Conservation (phyloP, 306 rosid species). For the Geum urbanum region DNA sequence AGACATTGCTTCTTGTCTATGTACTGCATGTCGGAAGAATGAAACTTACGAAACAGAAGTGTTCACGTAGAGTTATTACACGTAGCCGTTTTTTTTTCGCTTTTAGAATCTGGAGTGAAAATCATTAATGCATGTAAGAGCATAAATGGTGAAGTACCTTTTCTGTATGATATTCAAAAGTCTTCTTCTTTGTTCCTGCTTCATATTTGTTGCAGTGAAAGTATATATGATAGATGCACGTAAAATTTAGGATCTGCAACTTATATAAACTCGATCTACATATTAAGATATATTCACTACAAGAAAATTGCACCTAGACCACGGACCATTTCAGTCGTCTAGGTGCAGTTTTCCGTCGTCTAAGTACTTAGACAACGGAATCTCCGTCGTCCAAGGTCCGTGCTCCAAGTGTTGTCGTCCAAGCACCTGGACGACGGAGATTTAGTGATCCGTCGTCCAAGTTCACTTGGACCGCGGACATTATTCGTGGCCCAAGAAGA, state of each 20-base stretch:
- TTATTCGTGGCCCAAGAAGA: too few relatives aligned
- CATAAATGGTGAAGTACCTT: conserved; percentile 45
- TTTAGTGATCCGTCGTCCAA: too few relatives aligned
- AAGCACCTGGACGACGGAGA: too few relatives aligned
- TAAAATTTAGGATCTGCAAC: neutral
- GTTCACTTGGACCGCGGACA: too few relatives aligned
- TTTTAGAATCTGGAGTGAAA: conserved; percentile 9
- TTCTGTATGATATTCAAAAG: conserved; percentile 65
- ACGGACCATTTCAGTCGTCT: too few relatives aligned
- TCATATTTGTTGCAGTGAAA: conserved; percentile 73
- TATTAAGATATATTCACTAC: conserved; percentile 4
- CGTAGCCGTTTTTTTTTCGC: neutral
- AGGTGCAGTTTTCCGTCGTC: too few relatives aligned
- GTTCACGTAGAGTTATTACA: neutral
- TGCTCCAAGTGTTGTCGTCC: too few relatives aligned
- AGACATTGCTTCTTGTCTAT: conserved; percentile 36
- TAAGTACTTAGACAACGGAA: too few relatives aligned
- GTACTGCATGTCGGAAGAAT: conserved; percentile 42
- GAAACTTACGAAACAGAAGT: conserved; percentile 19
- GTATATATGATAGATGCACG: conserved; percentile 46
- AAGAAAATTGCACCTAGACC: too few relatives aligned
- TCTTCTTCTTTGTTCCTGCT: conserved; percentile 67
- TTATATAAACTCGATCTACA: neutral
- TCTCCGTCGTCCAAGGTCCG: too few relatives aligned
- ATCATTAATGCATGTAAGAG: conserved; percentile 3